Percentiles rank a stretch among this genome's conserved stretches.
Evolutionary conservation across 192 early-diverging fungal genomes (phyloP).

Genomic region (Coemansia reversa): DNA sequence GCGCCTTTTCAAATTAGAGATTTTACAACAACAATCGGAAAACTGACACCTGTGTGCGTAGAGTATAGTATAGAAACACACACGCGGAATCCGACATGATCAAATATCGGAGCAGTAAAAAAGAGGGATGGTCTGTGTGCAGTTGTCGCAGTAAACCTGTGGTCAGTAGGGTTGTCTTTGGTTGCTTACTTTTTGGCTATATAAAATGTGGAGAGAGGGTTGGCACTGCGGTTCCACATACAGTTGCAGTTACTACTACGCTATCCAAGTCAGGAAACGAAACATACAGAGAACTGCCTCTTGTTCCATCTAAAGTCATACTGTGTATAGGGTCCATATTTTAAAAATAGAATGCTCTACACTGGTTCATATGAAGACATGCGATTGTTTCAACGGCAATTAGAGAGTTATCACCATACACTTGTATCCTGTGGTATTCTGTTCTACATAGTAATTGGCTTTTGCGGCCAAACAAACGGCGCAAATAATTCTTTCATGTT

Average conservation of each 20-base stretch:
- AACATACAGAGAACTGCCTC: neutral
- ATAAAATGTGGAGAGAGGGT: constrained; percentile 2
- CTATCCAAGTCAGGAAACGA: constrained; percentile 25
- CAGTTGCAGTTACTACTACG: constrained; percentile 32
- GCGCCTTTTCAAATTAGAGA: neutral
- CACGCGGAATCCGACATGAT: neutral
- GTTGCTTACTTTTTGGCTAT: neutral
- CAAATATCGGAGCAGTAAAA: constrained; percentile 1
- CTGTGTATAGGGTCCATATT: constrained; percentile 4
- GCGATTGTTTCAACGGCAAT: neutral
- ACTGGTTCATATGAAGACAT: neutral
- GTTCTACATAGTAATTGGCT: neutral
- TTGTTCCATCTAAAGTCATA: constrained; percentile 13
- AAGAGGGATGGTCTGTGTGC: constrained; percentile 13
- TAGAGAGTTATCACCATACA: neutral
- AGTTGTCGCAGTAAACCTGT: constrained; percentile 10
- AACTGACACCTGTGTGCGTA: neutral
- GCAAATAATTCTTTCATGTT: neutral
- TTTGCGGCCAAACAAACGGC: neutral
- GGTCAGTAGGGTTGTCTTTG: constrained; percentile 13
- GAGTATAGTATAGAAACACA: neutral
- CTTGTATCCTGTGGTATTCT: neutral
- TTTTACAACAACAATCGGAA: neutral
- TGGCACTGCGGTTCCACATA: constrained; percentile 14
- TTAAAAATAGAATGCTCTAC: neutral